Conservation (phyloP, 2,329 filamentous ascomycete genomes). For the Pyrenochaeta sp. region DNA sequence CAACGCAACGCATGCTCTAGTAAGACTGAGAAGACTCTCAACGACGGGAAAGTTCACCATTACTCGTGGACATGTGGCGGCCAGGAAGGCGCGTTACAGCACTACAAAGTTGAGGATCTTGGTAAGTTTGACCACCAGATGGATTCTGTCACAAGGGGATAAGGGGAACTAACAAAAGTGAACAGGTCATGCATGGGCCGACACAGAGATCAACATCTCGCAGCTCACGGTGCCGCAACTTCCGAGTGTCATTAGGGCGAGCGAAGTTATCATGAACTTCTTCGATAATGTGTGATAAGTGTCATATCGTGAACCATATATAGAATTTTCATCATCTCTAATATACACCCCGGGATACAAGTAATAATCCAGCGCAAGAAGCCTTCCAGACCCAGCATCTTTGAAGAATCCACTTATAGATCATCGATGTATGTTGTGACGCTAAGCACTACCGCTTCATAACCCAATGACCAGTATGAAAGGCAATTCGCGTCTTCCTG, state of each 20-base stretch:
- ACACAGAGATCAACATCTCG: conserved; percentile 56
- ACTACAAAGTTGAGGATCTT: conserved; percentile 57
- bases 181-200: conserved; percentile 57
- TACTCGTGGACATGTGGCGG: conserved; percentile 54
- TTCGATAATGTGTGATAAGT: conserved; percentile 43
- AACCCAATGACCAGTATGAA: background rate
- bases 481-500: background rate
- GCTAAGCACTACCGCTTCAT: no score
- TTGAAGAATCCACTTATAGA: no score
- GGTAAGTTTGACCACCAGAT: conserved; percentile 38
- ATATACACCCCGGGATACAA: no score
- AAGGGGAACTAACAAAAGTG: background rate
- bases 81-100: conserved; percentile 49
- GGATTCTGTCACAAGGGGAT: background rate
- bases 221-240: conserved; percentile 52
- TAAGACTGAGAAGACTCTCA: conserved; percentile 44
- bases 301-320: background rate
- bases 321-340: no score
- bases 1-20: conserved; percentile 50
- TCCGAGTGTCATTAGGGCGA: conserved; percentile 56
- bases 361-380: no score
- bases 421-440: no score
- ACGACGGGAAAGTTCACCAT: conserved; percentile 55
- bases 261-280: conserved; percentile 56
- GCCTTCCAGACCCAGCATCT: no score